Percentiles rank a stretch among this genome's conserved stretches.
Conservation (phyloP, 768 basidiomycete species). For the Serendipita sp. region DNA sequence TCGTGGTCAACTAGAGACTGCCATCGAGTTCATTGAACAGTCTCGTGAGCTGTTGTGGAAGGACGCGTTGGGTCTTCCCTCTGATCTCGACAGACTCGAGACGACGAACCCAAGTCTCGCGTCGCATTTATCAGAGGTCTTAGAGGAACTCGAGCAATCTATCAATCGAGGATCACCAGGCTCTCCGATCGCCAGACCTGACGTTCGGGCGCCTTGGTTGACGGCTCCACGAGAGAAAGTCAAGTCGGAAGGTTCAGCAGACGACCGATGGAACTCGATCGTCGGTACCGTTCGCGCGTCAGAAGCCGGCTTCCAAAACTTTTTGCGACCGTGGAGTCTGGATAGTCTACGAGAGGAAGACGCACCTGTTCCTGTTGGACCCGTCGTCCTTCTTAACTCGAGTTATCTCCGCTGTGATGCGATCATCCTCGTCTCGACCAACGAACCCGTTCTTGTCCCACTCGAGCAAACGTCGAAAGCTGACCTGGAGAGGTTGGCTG, state of each 20-base stretch:
- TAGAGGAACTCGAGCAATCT: background rate
- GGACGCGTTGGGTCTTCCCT: background rate
- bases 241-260: background rate
- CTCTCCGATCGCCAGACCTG: background rate
- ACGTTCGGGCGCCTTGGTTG: background rate
- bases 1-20: background rate
- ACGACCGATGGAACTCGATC: background rate
- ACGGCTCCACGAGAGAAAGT: background rate
- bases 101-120: background rate
- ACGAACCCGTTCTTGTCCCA: background rate
- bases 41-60: background rate
- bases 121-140: background rate
- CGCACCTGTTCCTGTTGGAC: background rate
- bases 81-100: background rate
- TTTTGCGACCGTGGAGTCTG: background rate
- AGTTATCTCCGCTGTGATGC: conserved; percentile 3
- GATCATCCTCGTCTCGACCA: conserved; percentile 5
- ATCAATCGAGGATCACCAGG: background rate
- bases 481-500: background rate
- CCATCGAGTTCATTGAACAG: conserved; percentile 1
- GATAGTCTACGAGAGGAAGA: background rate
- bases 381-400: background rate
- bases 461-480: background rate
- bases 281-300: conserved; percentile 2
- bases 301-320: background rate